Evolutionary conservation across 1,284 basidiomycete species (phyloP), one percentile per base, ranked within the genome.

Genomic region (Cryptococcus sp.): DNA sequence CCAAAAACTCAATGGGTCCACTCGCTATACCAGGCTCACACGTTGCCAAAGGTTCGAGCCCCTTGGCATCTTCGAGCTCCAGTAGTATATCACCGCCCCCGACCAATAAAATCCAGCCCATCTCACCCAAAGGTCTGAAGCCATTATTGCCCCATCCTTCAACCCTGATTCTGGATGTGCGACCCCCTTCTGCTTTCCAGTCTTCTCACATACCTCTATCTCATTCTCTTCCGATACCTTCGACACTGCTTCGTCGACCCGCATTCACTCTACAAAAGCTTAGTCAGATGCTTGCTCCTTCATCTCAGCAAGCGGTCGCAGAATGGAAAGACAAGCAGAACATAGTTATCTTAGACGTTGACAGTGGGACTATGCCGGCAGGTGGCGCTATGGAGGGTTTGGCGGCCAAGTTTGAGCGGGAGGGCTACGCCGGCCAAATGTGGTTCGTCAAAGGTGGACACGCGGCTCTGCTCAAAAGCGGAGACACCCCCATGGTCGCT

Each of bases 201-300:
- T 73, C 81, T 16, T 86, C 86, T 13, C 87, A 91, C 51, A 66
- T 94, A 29, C 83, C 83, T 29, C 69, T 80, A 44, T 88, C 93
- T n/a, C 81, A 96, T 61, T 92, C 91, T 44, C 84, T 98, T 57
- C 91, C 91, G 47, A 89, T 96, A 5, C 94, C 94, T 0, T 93
- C 93, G 4, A 98, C 94, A 0, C 85, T 98, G 25, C 87, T 99
- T 70, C 92, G 92, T 61, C 86, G 93, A 0, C 91, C 91, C 0
- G 82, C 86, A 6, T 94, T 91, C 78, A 87, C 87, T 25, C 82
- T 93, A 10, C 80, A 85, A 37, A 87, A 86, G 46, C 82, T 95
- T 13, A 78, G 83, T 2, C 84, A 85, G 25, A 92, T 93, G 87
- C 83, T 95, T 17, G 83, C 86, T 3, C 84, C 85, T 0, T 58